A percentile compares a stretch with the other conserved stretches of the same genome.
Conservation (phyloP, 2,329 filamentous ascomycete species). For the Venturia nashicola region DNA sequence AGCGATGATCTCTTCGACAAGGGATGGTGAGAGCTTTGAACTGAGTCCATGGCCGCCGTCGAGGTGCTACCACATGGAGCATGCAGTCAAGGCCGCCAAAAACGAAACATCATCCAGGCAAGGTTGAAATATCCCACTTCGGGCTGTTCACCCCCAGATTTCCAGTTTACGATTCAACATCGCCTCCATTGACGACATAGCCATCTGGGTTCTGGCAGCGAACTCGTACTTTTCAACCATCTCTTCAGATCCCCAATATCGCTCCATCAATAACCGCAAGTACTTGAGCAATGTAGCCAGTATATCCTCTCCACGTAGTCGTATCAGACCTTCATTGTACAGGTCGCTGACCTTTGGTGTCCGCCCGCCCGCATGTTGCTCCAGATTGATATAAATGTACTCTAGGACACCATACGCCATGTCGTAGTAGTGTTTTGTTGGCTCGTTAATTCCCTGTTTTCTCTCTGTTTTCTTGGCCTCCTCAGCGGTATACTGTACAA, state of each 20-base stretch:
- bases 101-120: background rate
- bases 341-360: background rate
- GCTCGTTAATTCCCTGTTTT: background rate
- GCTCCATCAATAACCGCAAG: background rate
- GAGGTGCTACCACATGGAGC: background rate
- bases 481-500: background rate
- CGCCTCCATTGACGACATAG: background rate
- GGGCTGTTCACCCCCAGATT: background rate
- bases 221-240: background rate
- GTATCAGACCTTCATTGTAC: background rate
- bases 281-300: background rate
- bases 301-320: background rate
- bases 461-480: background rate
- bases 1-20: no score
- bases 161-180: background rate
- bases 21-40: background rate
- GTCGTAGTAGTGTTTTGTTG: background rate
- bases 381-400: constrained; percentile 2
- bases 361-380: background rate
- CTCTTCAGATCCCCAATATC: constrained; percentile 3
- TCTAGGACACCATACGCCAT: constrained; percentile 2
- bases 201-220: background rate
- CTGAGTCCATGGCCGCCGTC: background rate
- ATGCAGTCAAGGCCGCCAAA: background rate
- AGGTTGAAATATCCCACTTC: background rate